These are phyloP conservation scores for Starmerella tilneyi DNA, from an alignment of 805 yeast genomes.

Conservation along the genomic window DNA sequence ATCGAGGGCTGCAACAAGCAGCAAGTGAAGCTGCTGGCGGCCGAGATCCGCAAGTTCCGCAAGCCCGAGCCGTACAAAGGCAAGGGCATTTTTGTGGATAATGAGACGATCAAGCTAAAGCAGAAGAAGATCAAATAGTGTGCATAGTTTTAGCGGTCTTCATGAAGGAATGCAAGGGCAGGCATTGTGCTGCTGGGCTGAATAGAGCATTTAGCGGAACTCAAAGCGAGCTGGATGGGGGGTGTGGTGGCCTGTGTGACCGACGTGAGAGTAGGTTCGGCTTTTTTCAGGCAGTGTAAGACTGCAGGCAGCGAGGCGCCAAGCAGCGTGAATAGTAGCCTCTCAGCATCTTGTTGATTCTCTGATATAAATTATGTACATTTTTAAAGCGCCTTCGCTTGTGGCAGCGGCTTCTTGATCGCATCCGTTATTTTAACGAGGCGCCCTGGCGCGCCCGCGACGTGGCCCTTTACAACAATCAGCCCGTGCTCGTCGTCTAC, in stretches of 20 bases:
- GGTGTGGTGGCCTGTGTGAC: no score
- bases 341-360: no score
- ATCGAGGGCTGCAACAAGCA: constrained; percentile 84
- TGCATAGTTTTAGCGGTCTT: constrained; percentile 4
- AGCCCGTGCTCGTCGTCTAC: constrained; percentile 74
- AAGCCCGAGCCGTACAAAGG: constrained; percentile 99
- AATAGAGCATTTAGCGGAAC: no score
- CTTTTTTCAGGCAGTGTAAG: no score
- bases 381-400: background rate
- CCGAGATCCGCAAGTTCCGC: constrained; percentile 69
- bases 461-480: constrained; percentile 74
- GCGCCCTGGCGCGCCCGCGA: constrained; percentile 78
- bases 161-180: no score
- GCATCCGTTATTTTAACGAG: constrained; percentile 73
- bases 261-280: no score
- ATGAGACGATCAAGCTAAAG: constrained; percentile 82
- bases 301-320: no score
- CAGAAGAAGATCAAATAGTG: constrained; percentile 80
- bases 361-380: background rate
- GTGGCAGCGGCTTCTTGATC: constrained; percentile 32
- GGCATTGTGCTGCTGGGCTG: background rate
- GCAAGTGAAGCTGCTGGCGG: constrained; percentile 79
- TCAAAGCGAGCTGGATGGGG: no score
- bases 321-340: no score
- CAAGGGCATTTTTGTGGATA: constrained; percentile 87